Evolutionary conservation across 139 green algal genomes (phyloP).

Genomic region (Tetratostichococcus sp.): DNA sequence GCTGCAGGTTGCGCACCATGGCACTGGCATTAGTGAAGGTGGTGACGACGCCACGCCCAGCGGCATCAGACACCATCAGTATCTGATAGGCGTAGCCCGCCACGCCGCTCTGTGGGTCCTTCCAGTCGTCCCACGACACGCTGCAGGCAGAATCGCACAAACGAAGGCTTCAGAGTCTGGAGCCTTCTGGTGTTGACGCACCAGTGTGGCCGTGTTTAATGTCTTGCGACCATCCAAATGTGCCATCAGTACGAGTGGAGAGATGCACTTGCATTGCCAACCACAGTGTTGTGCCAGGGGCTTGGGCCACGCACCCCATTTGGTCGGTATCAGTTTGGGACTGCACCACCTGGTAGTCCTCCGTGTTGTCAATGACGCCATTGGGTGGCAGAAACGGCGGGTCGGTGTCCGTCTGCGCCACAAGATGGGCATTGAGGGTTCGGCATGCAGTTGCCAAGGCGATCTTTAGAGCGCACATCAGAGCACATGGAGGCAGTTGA

Average conservation of each 20-base stretch:
- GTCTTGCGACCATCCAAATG: no score
- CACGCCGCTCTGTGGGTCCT: slow-evolving; percentile 35
- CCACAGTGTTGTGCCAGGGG: no score
- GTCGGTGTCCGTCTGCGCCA: neutral
- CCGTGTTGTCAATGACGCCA: neutral
- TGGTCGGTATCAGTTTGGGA: neutral
- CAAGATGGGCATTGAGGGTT: no score
- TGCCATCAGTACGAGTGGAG: no score
- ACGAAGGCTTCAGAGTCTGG: no score
- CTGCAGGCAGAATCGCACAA: neutral
- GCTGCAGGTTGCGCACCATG: no score
- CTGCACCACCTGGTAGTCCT: neutral
- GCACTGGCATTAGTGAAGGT: neutral
- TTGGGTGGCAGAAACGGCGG: neutral
- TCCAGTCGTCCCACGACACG: slow-evolving; percentile 51
- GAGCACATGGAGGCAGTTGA: no score
- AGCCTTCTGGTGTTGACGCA: no score
- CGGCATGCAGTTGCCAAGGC: no score
- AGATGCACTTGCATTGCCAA: no score
- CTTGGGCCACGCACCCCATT: neutral
- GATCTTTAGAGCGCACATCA: no score
- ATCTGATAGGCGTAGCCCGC: slow-evolving; percentile 34
- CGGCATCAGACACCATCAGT: neutral
- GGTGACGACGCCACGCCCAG: neutral
- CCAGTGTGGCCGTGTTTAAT: no score